These are phyloP conservation scores for Sisymbrium irio DNA, from an alignment of 345 rosid species.

Conservation along the genomic window DNA sequence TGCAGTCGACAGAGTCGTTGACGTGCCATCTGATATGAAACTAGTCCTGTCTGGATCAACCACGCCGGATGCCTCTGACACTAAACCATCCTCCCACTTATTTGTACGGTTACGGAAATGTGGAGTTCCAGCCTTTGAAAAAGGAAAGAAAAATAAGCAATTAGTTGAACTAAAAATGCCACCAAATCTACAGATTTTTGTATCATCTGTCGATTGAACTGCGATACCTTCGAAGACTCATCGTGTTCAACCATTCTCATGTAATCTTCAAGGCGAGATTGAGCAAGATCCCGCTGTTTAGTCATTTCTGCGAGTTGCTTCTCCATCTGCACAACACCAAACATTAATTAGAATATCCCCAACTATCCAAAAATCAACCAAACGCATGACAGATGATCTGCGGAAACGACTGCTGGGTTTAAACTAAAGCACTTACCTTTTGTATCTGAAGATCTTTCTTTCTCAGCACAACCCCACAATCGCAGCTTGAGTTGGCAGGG, in stretches of 20 bases:
- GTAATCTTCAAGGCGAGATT: conserved; percentile 73
- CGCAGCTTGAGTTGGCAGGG: conserved; percentile 54
- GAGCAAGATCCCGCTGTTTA: conserved; percentile 84
- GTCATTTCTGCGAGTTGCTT: conserved; percentile 74
- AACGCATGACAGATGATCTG: conserved; percentile 11
- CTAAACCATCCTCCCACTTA: conserved; percentile 75
- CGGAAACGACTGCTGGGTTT: conserved; percentile 8
- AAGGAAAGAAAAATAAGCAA: not conserved
- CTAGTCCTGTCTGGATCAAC: conserved; percentile 51
- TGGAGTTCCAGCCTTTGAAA: conserved; percentile 43
- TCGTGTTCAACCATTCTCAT: conserved; percentile 58
- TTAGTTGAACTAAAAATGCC: not conserved
- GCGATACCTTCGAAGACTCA: conserved; percentile 49
- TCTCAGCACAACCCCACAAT: conserved; percentile 61
- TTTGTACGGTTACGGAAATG: conserved; percentile 34
- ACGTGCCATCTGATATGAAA: conserved; percentile 48
- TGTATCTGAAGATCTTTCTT: conserved; percentile 91
- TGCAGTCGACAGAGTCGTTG: conserved; percentile 46
- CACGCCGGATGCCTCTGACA: conserved; percentile 59
- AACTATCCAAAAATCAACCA: conserved; percentile 9
- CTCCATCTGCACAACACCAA: conserved; percentile 64
- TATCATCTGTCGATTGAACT: conserved; percentile 26
- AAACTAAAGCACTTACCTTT: conserved; percentile 50
- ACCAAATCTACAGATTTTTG: not conserved
- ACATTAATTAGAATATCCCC: conserved; percentile 22